phyloP scores from a whole-genome alignment of 2,329 filamentous ascomycete genomes.

The Mycosphaerella sp. region DNA sequence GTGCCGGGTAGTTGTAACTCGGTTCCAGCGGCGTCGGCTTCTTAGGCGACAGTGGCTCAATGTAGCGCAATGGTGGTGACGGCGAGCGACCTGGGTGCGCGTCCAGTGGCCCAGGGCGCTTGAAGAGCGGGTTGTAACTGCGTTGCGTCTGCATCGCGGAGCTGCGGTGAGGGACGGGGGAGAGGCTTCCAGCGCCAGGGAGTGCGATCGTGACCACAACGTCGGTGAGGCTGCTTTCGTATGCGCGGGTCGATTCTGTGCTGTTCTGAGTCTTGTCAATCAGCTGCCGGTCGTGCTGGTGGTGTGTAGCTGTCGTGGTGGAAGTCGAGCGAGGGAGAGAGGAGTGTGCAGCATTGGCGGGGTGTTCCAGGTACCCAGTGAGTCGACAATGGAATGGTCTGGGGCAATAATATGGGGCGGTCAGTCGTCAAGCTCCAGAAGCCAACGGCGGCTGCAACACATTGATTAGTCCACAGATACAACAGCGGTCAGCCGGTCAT shows the following conservation, averaged over 20 bases:
- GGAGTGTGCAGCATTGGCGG: background rate
- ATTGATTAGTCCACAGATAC: background rate
- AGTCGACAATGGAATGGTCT: background rate
- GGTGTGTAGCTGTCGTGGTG: background rate
- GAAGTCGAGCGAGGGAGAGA: background rate
- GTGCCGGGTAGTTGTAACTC: conserved; percentile 32
- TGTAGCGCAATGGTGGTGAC: conserved; percentile 31
- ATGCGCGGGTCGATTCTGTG: background rate
- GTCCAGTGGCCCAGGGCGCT: background rate
- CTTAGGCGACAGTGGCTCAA: conserved; percentile 35
- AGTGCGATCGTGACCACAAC: background rate
- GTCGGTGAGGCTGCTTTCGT: background rate
- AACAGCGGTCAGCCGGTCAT: too few relatives aligned
- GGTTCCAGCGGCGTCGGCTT: conserved; percentile 30
- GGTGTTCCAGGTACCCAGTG: background rate
- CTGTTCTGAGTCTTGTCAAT: background rate
- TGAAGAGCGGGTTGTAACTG: conserved; percentile 7
- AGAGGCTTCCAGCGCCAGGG: background rate
- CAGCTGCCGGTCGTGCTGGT: background rate
- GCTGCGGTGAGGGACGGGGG: conserved; percentile 1
- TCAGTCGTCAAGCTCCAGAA: background rate
- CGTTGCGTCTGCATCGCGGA: conserved; percentile 2
- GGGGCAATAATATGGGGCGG: background rate
- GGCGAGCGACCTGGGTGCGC: conserved; percentile 26
- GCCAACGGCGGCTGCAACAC: background rate